Evolutionary conservation across 2,329 filamentous ascomycete genomes (phyloP).

Genomic region (Cyphellophora attinorum): DNA sequence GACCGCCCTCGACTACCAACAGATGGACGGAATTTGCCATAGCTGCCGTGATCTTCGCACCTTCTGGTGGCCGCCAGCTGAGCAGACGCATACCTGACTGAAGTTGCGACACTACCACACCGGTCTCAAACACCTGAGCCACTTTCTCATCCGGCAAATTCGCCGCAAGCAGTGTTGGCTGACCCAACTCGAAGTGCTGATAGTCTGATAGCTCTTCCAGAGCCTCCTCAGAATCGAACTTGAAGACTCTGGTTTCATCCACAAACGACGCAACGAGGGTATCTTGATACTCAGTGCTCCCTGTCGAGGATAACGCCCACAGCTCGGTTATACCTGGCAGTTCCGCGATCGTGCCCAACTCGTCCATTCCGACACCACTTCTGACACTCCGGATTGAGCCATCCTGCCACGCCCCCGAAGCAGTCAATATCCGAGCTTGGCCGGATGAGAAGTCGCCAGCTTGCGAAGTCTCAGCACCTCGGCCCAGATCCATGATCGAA

Average conservation of each 20-base stretch:
- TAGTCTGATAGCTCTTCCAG: constrained; percentile 81
- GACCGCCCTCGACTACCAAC: constrained; percentile 67
- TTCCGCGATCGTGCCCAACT: constrained; percentile 71
- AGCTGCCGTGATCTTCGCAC: constrained; percentile 60
- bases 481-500: constrained; percentile 91
- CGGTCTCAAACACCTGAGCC: constrained; percentile 65
- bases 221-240: constrained; percentile 62
- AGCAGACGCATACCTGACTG: constrained; percentile 36
- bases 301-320: constrained; percentile 55
- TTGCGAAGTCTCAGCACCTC: constrained; percentile 65
- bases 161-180: constrained; percentile 61
- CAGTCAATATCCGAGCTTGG: constrained; percentile 85
- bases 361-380: constrained; percentile 87
- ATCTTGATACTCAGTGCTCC: constrained; percentile 47
- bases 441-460: constrained; percentile 90
- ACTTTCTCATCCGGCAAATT: constrained; percentile 56
- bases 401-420: constrained; percentile 81
- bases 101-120: constrained; percentile 48
- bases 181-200: constrained; percentile 57
- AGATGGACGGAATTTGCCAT: constrained; percentile 63
- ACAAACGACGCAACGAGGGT: constrained; percentile 72
- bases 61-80: constrained; percentile 35
- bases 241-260: constrained; percentile 73
- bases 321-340: constrained; percentile 65
- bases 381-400: constrained; percentile 82